Evolutionary conservation across 495 filamentous ascomycete species (phyloP).

Genomic region (Talaromyces nanjingensis): DNA sequence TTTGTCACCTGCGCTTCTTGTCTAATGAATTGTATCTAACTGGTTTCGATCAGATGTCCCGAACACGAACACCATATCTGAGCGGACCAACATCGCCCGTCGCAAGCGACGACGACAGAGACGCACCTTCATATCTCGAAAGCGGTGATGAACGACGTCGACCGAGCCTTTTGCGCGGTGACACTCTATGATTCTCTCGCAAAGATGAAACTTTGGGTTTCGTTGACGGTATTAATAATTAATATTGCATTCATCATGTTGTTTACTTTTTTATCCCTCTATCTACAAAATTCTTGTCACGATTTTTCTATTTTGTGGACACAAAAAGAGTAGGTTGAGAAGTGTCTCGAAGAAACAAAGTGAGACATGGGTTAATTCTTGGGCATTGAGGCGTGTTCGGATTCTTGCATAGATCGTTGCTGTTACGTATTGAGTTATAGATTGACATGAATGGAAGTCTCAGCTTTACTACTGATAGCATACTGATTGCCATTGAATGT

Average conservation of each 20-base stretch:
- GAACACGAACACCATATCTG: conserved; percentile 3
- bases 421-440: neutral
- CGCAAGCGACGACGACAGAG: conserved; percentile 10
- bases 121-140: conserved; percentile 6
- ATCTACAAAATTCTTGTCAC: neutral
- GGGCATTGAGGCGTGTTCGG: neutral
- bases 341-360: neutral
- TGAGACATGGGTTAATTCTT: neutral
- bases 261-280: neutral
- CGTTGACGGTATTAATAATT: neutral
- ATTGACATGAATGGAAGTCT: neutral
- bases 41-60: conserved; percentile 1
- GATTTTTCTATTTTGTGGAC: neutral
- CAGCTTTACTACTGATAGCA: neutral
- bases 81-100: conserved; percentile 8
- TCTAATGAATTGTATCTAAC: neutral
- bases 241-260: neutral
- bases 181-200: neutral
- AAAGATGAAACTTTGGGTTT: neutral
- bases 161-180: conserved; percentile 8
- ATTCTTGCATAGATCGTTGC: conserved; percentile 1
- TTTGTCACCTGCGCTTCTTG: conserved; percentile 21
- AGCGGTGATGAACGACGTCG: conserved; percentile 9
- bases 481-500: neutral
- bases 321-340: neutral